Percentiles rank a stretch among this genome's conserved stretches.
Evolutionary conservation across 2,329 filamentous ascomycete species (phyloP).

Genomic region (Sporothrix euskadiensis): DNA sequence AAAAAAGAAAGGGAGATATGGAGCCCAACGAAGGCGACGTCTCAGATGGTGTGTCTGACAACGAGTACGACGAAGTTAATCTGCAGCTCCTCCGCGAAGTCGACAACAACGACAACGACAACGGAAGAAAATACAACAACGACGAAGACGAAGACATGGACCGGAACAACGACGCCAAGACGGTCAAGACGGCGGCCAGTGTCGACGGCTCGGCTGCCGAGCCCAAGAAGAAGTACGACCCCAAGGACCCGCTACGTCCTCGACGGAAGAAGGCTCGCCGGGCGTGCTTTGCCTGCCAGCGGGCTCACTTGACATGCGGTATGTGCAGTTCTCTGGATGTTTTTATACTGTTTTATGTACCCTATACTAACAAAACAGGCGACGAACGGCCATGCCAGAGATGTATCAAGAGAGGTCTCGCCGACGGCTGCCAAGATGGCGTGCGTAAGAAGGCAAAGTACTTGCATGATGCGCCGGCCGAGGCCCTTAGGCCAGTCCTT

Average conservation of each 20-base stretch:
- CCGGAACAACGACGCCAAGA: conserved; percentile 49
- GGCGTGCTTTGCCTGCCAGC: conserved; percentile 94
- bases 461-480: conserved; percentile 89
- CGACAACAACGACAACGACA: conserved; percentile 43
- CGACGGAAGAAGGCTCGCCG: conserved; percentile 92
- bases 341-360: conserved; percentile 7
- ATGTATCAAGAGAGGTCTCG: conserved; percentile 90
- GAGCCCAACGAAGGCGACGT: conserved; percentile 56
- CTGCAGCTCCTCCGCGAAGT: conserved; percentile 43
- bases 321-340: conserved; percentile 47
- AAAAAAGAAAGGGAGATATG: conserved; percentile 45
- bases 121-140: conserved; percentile 36
- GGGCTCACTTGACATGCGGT: conserved; percentile 98
- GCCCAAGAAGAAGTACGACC: conserved; percentile 69
- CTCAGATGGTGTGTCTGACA: conserved; percentile 61
- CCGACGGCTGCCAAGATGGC: conserved; percentile 90
- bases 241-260: conserved; percentile 87
- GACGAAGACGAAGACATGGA: conserved; percentile 48
- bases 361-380: conserved; percentile 54
- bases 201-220: conserved; percentile 41
- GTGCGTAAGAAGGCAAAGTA: conserved; percentile 99
- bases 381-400: conserved; percentile 92
- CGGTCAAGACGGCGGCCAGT: conserved; percentile 54
- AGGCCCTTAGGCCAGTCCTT: conserved; percentile 83
- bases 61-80: conserved; percentile 54